A percentile compares a stretch with the other conserved stretches of the same genome.
phyloP scores from a whole-genome alignment of 768 basidiomycete species.

The Naganishia onofrii region DNA sequence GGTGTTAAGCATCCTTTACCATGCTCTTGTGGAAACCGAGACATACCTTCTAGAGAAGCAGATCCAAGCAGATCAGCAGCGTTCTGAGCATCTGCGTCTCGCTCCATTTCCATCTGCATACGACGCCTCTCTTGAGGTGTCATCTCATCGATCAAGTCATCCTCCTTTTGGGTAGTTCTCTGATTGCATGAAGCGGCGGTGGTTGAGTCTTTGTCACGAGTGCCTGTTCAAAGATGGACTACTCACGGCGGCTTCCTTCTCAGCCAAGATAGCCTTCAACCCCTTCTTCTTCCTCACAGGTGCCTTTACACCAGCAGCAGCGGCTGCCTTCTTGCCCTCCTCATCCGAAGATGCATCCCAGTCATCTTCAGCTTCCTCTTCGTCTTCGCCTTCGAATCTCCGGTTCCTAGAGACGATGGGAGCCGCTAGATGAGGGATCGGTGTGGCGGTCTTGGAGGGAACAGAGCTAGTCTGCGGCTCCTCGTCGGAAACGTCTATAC shows the following conservation, averaged over 20 bases:
- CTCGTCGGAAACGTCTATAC: conserved; percentile 37
- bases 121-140: conserved; percentile 62
- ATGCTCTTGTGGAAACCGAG: neutral
- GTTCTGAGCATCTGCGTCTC: conserved; percentile 81
- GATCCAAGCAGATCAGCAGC: conserved; percentile 77
- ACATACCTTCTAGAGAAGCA: conserved; percentile 46
- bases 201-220: conserved; percentile 7
- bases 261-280: conserved; percentile 83
- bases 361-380: conserved; percentile 82
- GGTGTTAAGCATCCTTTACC: neutral
- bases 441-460: conserved; percentile 35
- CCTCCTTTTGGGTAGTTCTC: conserved; percentile 22
- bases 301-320: conserved; percentile 57
- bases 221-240: neutral
- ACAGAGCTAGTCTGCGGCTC: conserved; percentile 47
- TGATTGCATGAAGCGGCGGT: conserved; percentile 10
- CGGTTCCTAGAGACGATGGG: conserved; percentile 54
- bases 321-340: conserved; percentile 60
- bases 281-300: conserved; percentile 89
- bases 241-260: conserved; percentile 62
- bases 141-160: conserved; percentile 50
- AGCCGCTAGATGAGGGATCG: conserved; percentile 34
- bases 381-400: conserved; percentile 90
- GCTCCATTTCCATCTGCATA: conserved; percentile 72
- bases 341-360: conserved; percentile 80